phyloP scores from a whole-genome alignment of 306 rosid genomes.

The Senna siamea region DNA sequence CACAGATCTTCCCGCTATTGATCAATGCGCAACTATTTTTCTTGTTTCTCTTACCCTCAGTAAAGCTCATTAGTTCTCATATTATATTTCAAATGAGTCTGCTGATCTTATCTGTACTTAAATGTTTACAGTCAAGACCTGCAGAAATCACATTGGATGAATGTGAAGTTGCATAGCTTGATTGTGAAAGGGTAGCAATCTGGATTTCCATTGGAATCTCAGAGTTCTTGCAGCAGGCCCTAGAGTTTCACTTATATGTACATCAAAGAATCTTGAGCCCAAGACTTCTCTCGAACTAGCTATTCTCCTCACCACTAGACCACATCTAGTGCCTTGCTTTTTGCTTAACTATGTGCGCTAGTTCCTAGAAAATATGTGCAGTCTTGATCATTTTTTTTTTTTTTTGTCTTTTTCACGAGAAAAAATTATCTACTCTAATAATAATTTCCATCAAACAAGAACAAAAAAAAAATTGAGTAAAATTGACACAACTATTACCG shows the following conservation, averaged over 20 bases:
- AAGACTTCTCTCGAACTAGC: neutral
- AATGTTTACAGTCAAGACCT: constrained; percentile 69
- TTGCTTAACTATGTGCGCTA: no score
- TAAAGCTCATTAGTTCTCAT: constrained; percentile 8
- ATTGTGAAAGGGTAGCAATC: constrained; percentile 50
- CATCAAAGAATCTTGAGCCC: neutral
- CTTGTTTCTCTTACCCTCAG: neutral
- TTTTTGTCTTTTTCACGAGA: no score
- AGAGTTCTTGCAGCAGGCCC: constrained; percentile 19
- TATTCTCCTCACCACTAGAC: neutral
- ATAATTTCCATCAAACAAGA: no score
- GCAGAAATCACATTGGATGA: constrained; percentile 79
- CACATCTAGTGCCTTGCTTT: neutral
- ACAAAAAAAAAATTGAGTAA: neutral
- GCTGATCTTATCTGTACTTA: constrained; percentile 15
- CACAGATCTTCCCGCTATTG: constrained; percentile 63
- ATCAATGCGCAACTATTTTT: constrained; percentile 6
- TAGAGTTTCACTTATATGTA: neutral
- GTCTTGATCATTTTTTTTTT: no score
- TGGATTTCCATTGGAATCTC: constrained; percentile 20
- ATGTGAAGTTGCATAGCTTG: constrained; percentile 70
- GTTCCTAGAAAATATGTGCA: no score
- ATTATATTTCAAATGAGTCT: constrained; percentile 1
- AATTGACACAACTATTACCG: neutral
- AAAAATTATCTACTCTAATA: no score